These are phyloP conservation scores for Bidens hawaiensis DNA, from an alignment of 140 eudicot species.

Conservation along the genomic window DNA sequence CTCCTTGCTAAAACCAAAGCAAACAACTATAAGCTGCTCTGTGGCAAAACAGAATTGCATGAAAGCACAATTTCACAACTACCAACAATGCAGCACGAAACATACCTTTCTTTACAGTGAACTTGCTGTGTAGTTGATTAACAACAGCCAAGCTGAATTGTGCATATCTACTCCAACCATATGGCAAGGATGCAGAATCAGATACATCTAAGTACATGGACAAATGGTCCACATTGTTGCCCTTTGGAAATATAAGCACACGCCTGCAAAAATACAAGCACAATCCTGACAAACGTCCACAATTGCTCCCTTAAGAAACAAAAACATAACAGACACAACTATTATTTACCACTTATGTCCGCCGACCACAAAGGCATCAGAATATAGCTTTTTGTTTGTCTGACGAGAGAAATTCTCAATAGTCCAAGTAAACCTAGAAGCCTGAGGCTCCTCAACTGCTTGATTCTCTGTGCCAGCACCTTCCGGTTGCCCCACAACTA, in stretches of 20 bases:
- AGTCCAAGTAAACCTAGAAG: constrained; percentile 73
- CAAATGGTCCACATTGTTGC: constrained; percentile 76
- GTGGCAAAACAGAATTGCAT: background rate
- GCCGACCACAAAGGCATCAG: constrained; percentile 72
- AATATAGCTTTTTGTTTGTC: constrained; percentile 69
- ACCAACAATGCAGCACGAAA: background rate
- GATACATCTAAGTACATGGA: constrained; percentile 87
- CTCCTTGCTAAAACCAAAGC: background rate
- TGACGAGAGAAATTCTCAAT: constrained; percentile 78
- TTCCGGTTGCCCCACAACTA: constrained; percentile 52
- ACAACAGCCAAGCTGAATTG: constrained; percentile 76
- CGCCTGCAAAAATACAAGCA: constrained; percentile 46
- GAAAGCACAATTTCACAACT: background rate
- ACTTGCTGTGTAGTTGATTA: constrained; percentile 66
- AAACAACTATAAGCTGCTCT: background rate
- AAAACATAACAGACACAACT: background rate
- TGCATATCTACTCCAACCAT: constrained; percentile 88
- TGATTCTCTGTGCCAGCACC: constrained; percentile 62
- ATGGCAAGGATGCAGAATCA: constrained; percentile 59
- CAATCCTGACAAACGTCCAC: constrained; percentile 4
- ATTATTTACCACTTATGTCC: constrained; percentile 72
- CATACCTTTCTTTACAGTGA: constrained; percentile 65
- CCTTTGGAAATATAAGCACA: constrained; percentile 78
- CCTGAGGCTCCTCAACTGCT: constrained; percentile 75
- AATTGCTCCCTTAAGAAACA: background rate